These are phyloP conservation scores for Scutellaria galericulata DNA, from an alignment of 257 asterid species.

Conservation along the genomic window DNA sequence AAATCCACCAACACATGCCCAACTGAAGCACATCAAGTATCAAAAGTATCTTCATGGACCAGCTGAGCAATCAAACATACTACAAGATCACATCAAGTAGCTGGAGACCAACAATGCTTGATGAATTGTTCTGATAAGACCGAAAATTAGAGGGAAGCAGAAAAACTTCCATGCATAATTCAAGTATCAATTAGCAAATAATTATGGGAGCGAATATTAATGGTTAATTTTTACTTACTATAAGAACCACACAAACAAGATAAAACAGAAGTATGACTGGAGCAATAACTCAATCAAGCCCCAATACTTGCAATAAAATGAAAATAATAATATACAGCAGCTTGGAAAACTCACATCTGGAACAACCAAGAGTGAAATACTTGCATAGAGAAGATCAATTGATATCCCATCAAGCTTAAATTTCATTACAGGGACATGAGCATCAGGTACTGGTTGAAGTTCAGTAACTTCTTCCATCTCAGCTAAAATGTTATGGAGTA, in stretches of 20 bases:
- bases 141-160: not conserved
- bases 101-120: not conserved
- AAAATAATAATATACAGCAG: conserved; percentile 5
- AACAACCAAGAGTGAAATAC: conserved; percentile 81
- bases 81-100: not conserved
- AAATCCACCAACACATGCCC: conserved; percentile 13
- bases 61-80: not conserved
- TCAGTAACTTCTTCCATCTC: conserved; percentile 85
- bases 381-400: conserved; percentile 93
- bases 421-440: conserved; percentile 96
- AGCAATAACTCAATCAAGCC: not conserved
- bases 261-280: not conserved
- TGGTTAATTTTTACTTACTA: not conserved
- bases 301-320: conserved; percentile 14
- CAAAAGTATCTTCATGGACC: not conserved
- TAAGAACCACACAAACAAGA: not conserved
- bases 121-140: not conserved
- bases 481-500: conserved; percentile 71
- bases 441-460: conserved; percentile 97
- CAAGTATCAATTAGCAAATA: not conserved
- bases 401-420: conserved; percentile 97
- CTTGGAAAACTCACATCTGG: conserved; percentile 73
- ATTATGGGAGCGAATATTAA: not conserved
- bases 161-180: not conserved
- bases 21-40: not conserved